These are phyloP conservation scores for Papiliotrema nemorosa DNA, from an alignment of 1,284 basidiomycete genomes.

Conservation along the genomic window DNA sequence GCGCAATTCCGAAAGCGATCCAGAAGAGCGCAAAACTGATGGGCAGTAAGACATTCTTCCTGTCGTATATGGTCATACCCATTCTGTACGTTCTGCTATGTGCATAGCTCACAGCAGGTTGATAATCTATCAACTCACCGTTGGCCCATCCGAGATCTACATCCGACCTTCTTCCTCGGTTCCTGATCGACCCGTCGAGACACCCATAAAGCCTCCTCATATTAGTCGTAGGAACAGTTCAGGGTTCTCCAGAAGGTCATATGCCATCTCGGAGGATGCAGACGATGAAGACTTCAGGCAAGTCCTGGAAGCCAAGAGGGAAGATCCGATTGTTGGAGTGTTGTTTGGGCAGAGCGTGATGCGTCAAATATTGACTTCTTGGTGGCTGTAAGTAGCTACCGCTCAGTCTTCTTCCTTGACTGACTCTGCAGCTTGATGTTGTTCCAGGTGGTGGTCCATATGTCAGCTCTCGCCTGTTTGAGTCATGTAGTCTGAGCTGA, in stretches of 20 bases:
- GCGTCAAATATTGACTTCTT: conserved; percentile 41
- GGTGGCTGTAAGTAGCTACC: conserved; percentile 37
- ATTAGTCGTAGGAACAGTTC: too few species aligned
- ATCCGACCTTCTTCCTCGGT: conserved; percentile 10
- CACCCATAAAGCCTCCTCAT: neutral
- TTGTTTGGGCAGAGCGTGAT: conserved; percentile 37
- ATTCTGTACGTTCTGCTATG: conserved; percentile 23
- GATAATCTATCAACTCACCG: conserved; percentile 38
- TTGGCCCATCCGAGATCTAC: conserved; percentile 32
- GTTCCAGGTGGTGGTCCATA: conserved; percentile 21
- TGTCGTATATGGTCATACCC: conserved; percentile 43
- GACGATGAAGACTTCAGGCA: conserved; percentile 24
- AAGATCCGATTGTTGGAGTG: conserved; percentile 40
- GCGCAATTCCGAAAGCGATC: too few species aligned
- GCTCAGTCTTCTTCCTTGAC: neutral
- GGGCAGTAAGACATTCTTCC: conserved; percentile 41
- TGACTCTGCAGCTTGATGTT: conserved; percentile 18
- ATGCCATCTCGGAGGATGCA: conserved; percentile 20
- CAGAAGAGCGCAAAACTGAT: neutral
- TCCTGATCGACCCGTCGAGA: neutral
- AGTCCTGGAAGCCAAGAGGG: conserved; percentile 17
- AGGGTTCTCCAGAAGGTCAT: conserved; percentile 23
- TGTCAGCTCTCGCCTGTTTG: conserved; percentile 12
- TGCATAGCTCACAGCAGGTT: conserved; percentile 18
- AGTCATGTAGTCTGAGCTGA: conserved; percentile 17